Evolutionary conservation across 23 red algal species (phyloP).

Genomic region (Cyanidiococcus yangmingshanensis): DNA sequence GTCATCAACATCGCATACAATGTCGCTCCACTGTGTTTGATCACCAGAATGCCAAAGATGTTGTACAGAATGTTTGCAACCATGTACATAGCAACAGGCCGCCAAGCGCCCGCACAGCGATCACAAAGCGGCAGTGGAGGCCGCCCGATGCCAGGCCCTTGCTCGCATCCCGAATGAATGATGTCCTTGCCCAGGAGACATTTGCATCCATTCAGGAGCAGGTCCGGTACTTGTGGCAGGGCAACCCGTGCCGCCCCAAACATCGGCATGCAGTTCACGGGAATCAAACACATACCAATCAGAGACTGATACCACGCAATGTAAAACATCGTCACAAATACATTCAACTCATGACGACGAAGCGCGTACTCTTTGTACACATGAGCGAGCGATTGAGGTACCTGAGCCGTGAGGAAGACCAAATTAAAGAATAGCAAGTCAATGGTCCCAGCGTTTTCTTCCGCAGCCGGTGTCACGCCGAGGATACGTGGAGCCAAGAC

Average conservation of each 20-base stretch:
- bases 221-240: neutral
- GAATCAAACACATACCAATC: slow-evolving; percentile 2
- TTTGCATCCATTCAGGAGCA: slow-evolving; percentile 10
- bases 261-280: neutral
- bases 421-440: slow-evolving; percentile 23
- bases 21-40: slow-evolving; percentile 17
- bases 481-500: slow-evolving; percentile 12
- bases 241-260: slow-evolving; percentile 1
- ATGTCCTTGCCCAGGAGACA: slow-evolving; percentile 5
- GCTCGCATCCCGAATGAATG: neutral
- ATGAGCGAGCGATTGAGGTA: slow-evolving; percentile 13
- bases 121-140: slow-evolving; percentile 11
- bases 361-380: slow-evolving; percentile 27
- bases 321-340: neutral
- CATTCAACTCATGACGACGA: neutral
- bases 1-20: slow-evolving; percentile 22
- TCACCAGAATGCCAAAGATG: slow-evolving; percentile 2
- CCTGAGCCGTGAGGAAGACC: neutral
- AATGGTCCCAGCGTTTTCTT: neutral
- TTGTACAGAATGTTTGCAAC: slow-evolving; percentile 19
- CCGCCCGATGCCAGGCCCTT: neutral
- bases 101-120: slow-evolving; percentile 12
- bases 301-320: slow-evolving; percentile 14
- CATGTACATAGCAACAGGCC: neutral
- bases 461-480: neutral